Evolutionary conservation across 2,329 filamentous ascomycete species (phyloP).

Genomic region (Penicillium nordicum): DNA sequence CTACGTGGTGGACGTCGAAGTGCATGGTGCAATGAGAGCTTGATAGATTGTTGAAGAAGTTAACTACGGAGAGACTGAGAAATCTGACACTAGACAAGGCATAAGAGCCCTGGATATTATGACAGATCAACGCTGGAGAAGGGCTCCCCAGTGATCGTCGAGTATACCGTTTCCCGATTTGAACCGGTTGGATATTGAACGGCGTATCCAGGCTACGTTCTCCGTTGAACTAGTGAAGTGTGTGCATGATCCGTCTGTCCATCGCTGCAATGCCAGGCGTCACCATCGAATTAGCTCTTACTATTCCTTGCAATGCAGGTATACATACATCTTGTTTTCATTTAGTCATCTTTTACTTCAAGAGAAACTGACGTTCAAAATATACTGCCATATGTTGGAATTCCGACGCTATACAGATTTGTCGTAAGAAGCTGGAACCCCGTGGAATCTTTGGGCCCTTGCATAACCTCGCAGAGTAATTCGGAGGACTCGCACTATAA

Average conservation of each 20-base stretch:
- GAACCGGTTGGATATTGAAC: neutral
- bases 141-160: neutral
- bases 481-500: neutral
- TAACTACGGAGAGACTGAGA: no score
- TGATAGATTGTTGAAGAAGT: no score
- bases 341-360: neutral
- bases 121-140: neutral
- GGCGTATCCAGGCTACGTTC: neutral
- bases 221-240: neutral
- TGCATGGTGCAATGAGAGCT: no score
- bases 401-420: neutral
- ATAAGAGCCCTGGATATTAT: no score
- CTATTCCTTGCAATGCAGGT: neutral
- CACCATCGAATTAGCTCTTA: neutral
- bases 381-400: neutral
- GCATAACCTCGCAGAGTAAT: neutral
- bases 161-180: neutral
- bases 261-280: neutral
- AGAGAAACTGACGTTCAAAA: neutral
- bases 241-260: neutral
- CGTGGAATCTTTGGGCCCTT: neutral
- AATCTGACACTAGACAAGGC: no score
- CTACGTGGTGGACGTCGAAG: no score
- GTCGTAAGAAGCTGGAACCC: neutral
- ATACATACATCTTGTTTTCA: neutral